Conservation (phyloP, 169 alveolate species). For the Plasmodium chabaudi region DNA sequence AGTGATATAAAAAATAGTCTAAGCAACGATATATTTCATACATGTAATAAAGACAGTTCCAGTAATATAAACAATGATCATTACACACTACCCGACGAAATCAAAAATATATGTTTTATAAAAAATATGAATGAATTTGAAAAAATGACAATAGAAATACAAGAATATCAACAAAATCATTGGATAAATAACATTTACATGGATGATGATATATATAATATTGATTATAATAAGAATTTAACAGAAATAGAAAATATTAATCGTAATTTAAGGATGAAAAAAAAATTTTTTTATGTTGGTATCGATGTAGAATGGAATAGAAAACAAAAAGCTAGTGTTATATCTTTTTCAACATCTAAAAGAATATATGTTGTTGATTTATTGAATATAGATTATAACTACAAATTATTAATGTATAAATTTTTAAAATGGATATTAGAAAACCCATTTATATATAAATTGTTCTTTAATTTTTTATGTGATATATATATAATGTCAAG, state of each 20-base stretch:
- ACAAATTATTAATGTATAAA: constrained; percentile 18
- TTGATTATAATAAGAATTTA: constrained; percentile 4
- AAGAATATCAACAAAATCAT: constrained; percentile 19
- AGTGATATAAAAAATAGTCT: not conserved
- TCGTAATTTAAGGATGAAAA: constrained; percentile 23
- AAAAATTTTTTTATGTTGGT: constrained; percentile 40
- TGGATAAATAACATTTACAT: constrained; percentile 60
- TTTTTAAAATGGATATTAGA: constrained; percentile 75
- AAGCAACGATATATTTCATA: not conserved
- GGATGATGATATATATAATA: not conserved
- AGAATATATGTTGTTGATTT: constrained; percentile 68
- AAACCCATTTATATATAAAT: constrained; percentile 73
- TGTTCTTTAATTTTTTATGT: constrained; percentile 47
- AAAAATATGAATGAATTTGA: constrained; percentile 15
- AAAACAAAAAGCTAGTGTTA: constrained; percentile 55
- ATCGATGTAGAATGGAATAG: constrained; percentile 77
- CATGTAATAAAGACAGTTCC: not conserved
- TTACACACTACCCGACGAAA: constrained; percentile 50
- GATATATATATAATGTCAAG: constrained; percentile 47
- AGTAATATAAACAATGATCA: not conserved
- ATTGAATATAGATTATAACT: constrained; percentile 32
- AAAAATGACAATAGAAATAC: constrained; percentile 20
- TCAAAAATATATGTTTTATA: constrained; percentile 31
- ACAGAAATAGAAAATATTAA: constrained; percentile 31
- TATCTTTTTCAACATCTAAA: constrained; percentile 64